Percentiles rank a stretch among this genome's conserved stretches.
phyloP scores from a whole-genome alignment of 1,284 basidiomycete species.

The Afroboletus lepidellus region DNA sequence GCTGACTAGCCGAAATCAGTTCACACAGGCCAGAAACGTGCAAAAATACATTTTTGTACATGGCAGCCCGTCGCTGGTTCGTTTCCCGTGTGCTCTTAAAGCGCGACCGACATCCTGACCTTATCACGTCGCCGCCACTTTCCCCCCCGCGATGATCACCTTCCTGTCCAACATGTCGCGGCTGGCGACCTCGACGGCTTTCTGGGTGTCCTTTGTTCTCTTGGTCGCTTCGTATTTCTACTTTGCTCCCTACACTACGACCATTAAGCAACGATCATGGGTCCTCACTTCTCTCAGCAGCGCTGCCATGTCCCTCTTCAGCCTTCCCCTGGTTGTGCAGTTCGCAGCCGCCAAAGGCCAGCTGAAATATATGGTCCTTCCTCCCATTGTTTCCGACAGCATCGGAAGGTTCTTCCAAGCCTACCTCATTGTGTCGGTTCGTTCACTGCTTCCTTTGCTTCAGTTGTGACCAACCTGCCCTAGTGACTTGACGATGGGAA shows the following conservation, averaged over 20 bases:
- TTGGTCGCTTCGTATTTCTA: conserved; percentile 36
- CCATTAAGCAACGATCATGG: conserved; percentile 50
- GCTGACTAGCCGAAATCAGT: conserved; percentile 16
- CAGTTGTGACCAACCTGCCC: conserved; percentile 17
- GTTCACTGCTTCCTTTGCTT: conserved; percentile 9
- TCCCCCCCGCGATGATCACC: conserved; percentile 23
- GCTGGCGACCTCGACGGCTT: conserved; percentile 24
- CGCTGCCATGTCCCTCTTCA: conserved; percentile 42
- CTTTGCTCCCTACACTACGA: conserved; percentile 36
- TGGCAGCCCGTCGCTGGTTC: conserved; percentile 14
- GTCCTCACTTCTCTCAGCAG: conserved; percentile 50
- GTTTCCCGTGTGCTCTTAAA: conserved; percentile 26
- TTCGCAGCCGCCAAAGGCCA: conserved; percentile 38
- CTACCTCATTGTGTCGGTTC: conserved; percentile 43
- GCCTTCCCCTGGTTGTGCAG: conserved; percentile 47
- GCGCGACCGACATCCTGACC: conserved; percentile 9
- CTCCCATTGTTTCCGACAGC: conserved; percentile 24
- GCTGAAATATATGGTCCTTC: conserved; percentile 27
- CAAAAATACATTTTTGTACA: conserved; percentile 7
- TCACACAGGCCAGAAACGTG: conserved; percentile 28
- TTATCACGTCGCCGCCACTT: conserved; percentile 25
- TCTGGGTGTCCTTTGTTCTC: conserved; percentile 23
- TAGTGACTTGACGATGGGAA: conserved; percentile 41
- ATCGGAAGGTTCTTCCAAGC: conserved; percentile 46
- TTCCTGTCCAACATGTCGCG: conserved; percentile 13